Conservation (phyloP, 2,329 filamentous ascomycete species). For the Colletotrichum brevisporum region DNA sequence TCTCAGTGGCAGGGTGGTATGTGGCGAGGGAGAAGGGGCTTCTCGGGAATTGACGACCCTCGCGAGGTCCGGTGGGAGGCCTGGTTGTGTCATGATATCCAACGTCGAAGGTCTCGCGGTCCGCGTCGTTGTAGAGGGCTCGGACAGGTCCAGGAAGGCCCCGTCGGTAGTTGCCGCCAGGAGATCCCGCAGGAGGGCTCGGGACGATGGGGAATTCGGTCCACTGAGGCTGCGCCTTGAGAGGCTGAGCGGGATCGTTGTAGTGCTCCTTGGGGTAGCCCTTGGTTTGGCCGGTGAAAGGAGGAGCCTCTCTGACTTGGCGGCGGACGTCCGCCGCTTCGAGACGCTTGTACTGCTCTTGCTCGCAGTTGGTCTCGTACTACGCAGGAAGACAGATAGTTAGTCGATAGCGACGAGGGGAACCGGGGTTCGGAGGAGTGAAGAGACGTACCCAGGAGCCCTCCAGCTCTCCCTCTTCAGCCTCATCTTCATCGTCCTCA, state of each 20-base stretch:
- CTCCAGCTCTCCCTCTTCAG: too few relatives aligned
- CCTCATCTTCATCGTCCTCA: too few relatives aligned
- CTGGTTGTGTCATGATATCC: neutral
- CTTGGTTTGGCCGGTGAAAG: neutral
- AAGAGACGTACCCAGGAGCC: too few relatives aligned
- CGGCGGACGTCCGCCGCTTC: neutral
- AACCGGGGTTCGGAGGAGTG: too few relatives aligned
- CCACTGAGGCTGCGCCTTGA: rapidly evolving
- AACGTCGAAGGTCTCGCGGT: neutral
- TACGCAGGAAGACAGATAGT: neutral
- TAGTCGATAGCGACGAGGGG: too few relatives aligned
- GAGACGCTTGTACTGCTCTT: neutral
- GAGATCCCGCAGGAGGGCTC: neutral
- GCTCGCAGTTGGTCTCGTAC: neutral
- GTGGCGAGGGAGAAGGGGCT: conserved; percentile 1
- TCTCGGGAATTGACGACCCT: too few relatives aligned
- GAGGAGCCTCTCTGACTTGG: neutral
- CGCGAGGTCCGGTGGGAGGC: neutral
- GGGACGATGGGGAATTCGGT: neutral
- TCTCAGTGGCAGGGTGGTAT: neutral
- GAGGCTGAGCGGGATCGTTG: neutral
- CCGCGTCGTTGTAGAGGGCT: neutral
- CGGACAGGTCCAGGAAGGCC: neutral
- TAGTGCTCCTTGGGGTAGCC: neutral
- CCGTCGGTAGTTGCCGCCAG: neutral